Evolutionary conservation across 148 eudicot genomes (phyloP), one percentile per base, ranked within the genome.

Genomic region (Chenopodium formosanum): DNA sequence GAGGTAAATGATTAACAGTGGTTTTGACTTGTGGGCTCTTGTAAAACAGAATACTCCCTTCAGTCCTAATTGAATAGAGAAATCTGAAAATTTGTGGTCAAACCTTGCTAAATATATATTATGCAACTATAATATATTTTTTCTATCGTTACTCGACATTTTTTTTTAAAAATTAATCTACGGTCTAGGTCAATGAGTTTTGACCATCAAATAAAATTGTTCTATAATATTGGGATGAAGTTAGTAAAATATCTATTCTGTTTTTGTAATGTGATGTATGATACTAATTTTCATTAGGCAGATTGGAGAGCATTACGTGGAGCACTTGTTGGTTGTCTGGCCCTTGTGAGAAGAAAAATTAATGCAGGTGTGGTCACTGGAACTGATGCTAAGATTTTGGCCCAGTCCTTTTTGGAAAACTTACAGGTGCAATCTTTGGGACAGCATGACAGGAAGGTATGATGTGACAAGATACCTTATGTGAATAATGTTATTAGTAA

Each of bases 241-340:
- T 29, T 22, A 34, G 47, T 70, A 31, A 29, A 52, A 12, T 69
- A 6, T 53, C 3, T 2, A 20, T 37, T 56, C 50, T 22, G 13
- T 69, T 62, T 78, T 76, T 78, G 68, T 50, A 65, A 53, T 75
- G 77, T 70, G 77, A 75, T 85, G 81, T 82, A 80, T 90, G 86
- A 89, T 90, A 79, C 80, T 63, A 79, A 46, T 56, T 78, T 81
- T 73, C 76, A 85, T 82, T 93, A 96, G 99, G 89, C 94, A 94
- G 99, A 96, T 86, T 96, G 99, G 99, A 94, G 89, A 88, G 99
- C 95, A 50, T 86, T 92, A 87, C 94, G 88, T 81, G 99, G 99
- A 76, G 98, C 99, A 79, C 90, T 96, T 81, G 90, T 92, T 82
- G 99, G 99, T 79, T 94, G 98, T 82, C 87, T 96, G 89, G 91